Percentiles rank a stretch among this genome's conserved stretches.
Evolutionary conservation across 1,284 basidiomycete species (phyloP).

Genomic region (Sanguinoderma infundibulare): DNA sequence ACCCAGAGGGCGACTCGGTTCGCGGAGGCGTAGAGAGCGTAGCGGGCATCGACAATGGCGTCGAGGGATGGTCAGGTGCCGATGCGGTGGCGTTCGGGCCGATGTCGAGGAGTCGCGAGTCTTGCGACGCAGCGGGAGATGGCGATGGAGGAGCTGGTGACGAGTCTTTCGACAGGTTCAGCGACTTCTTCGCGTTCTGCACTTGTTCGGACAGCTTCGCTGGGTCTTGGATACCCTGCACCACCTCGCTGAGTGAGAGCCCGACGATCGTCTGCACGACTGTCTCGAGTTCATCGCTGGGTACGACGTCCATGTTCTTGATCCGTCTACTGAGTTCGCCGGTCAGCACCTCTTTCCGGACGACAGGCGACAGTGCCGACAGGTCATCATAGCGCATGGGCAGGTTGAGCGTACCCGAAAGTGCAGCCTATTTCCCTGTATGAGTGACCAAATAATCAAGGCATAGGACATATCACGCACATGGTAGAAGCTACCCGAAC

Average conservation of each 20-base stretch:
- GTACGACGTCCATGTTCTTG: constrained; percentile 56
- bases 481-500: constrained; percentile 84
- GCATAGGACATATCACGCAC: constrained; percentile 49
- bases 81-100: constrained; percentile 73
- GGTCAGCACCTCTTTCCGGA: constrained; percentile 81
- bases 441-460: background rate
- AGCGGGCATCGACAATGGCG: constrained; percentile 75
- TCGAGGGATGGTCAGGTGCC: constrained; percentile 82
- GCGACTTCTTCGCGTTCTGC: constrained; percentile 45
- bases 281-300: constrained; percentile 58
- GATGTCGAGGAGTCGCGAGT: constrained; percentile 65
- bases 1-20: constrained; percentile 80
- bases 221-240: constrained; percentile 75
- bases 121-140: constrained; percentile 59
- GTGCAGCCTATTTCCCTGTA: constrained; percentile 59
- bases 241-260: constrained; percentile 75
- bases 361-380: constrained; percentile 77
- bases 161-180: constrained; percentile 44
- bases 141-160: constrained; percentile 46
- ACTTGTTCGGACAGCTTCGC: constrained; percentile 69
- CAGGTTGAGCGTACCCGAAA: constrained; percentile 75
- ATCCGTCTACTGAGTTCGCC: constrained; percentile 82
- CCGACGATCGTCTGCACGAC: constrained; percentile 72
- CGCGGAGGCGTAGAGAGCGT: constrained; percentile 78
- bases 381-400: constrained; percentile 85